Conservation (phyloP, 2,329 filamentous ascomycete genomes). For the Monosporascus sp. region DNA sequence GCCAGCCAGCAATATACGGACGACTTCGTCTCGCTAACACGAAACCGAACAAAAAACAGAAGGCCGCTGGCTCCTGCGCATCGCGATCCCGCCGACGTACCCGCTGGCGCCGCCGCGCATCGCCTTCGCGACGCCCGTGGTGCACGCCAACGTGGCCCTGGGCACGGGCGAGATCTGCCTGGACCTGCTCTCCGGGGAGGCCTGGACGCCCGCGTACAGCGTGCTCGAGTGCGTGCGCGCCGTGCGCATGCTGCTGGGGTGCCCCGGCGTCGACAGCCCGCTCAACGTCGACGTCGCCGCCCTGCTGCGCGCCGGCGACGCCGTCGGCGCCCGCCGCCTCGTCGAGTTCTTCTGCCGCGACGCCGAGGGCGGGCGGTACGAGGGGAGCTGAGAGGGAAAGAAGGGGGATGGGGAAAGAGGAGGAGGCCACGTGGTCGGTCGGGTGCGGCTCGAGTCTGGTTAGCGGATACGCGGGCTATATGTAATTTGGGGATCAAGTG, state of each 20-base stretch:
- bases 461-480: too few species aligned
- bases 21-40: background rate
- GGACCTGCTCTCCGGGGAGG: conserved; percentile 65
- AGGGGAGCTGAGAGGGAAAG: conserved; percentile 26
- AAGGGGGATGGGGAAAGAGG: background rate
- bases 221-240: conserved; percentile 69
- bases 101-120: conserved; percentile 74
- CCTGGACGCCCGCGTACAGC: conserved; percentile 83
- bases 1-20: background rate
- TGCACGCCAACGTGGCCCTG: conserved; percentile 72
- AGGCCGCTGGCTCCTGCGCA: conserved; percentile 78
- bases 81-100: conserved; percentile 72
- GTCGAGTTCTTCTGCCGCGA: conserved; percentile 63
- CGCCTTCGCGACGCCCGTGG: conserved; percentile 74
- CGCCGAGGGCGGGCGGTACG: conserved; percentile 40
- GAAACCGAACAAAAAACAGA: conserved; percentile 37
- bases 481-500: too few species aligned
- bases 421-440: too few species aligned
- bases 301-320: conserved; percentile 62
- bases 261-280: conserved; percentile 67
- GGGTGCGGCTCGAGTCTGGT: too few species aligned
- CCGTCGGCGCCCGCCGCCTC: conserved; percentile 60
- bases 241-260: conserved; percentile 63
- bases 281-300: conserved; percentile 75
- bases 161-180: conserved; percentile 87